Base-by-base conservation (phyloP, 352 stramenopile species). In the Pythium chondricola region DNA sequence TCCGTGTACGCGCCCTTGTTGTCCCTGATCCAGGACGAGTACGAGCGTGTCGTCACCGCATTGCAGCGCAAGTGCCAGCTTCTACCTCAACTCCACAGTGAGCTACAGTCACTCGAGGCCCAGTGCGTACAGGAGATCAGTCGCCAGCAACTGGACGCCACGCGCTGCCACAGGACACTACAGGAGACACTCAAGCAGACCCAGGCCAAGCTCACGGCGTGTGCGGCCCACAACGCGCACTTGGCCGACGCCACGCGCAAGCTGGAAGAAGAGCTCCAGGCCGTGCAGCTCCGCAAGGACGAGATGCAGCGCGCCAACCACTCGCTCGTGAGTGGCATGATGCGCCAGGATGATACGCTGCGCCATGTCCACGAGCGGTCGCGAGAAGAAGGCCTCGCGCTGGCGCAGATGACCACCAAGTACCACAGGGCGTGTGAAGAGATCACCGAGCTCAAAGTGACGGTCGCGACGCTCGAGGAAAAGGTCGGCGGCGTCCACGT, bases 401-500 rank as follows among this genome's bases (percentile, higher is more conserved):
- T 86, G 0, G 56, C 80, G 40, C 70, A 82, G 32, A 63, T 86
- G 20, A 73, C 67, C 18, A 66, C 60, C 32, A 74, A 81, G 37
- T 90, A 86, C 48, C 70, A 82, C 32, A 73, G 82, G 36, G 74
- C 73, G 3, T 82, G 71, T 45, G 79, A 90, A 7, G 75, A 88
- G 56, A 79, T 89, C 17, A 65, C 68, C 1, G 78, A 89, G 50
- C 65, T 88, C 18, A 85, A 85, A 45, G 71, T 71, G 26, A 88
- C 79, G 0, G 67, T 88, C n/a, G 61, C 69, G 16, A 35, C 67
- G 32, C 50, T 90, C 2, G 75, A 90, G 58, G 75, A 90, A 22
- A 74, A 84, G 40, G 74, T 80, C 16, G 78, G 79, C 48, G 71
- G 79, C 16, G 63, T 85, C 10, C 71, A 87, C 30, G 58, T 86